Evolutionary conservation across 305 asterid species (phyloP), one percentile per base, ranked within the genome.

Genomic region (Fraxinus floribunda): DNA sequence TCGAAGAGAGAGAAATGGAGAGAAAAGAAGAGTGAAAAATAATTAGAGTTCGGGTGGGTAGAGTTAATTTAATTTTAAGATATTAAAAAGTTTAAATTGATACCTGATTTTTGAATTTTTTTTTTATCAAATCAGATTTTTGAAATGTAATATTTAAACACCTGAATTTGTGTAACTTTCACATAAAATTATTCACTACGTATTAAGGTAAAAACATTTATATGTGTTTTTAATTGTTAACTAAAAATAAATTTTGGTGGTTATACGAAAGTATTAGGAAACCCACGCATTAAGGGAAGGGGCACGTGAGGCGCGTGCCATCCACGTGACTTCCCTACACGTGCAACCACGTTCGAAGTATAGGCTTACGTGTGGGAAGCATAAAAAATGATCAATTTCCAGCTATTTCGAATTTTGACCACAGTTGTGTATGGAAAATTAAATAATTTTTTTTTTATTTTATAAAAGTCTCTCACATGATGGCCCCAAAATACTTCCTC

Each of bases 321-420:
- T 16, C 75, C 92, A 87, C 90, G 91, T 89, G 91, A 88, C 82
- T 13, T 41, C 30, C 84, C 79, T 81, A 83, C 93, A 84, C 91
- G 94, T 89, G 93, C 92, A 81, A 84, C 85, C 93, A 89, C 88
- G 93, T 87, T 86, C 84, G 73, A 60, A 4, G 83, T 83, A 85
- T 81, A 73, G 84, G 80, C 90, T 86, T 92, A 85, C 92, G 96
- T 90, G 91, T 44, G 87, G 78, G 90, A 83, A 88, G 91, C 88
- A 86, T 89, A 84, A 85, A 80, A 87, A 79, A 85, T 68, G 75
- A 68, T 4, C 75, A 81, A 76, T 81, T 66, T 84, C 91, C 88
- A 86, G 91, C 90, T 83, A 80, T 75, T 68, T 13, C 41, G 79
- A 49, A 83, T 80, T 82, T 89, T 85, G 91, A 89, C 88, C 88